phyloP scores from a whole-genome alignment of 495 filamentous ascomycete genomes.

The Aspergillus mulundensis region DNA sequence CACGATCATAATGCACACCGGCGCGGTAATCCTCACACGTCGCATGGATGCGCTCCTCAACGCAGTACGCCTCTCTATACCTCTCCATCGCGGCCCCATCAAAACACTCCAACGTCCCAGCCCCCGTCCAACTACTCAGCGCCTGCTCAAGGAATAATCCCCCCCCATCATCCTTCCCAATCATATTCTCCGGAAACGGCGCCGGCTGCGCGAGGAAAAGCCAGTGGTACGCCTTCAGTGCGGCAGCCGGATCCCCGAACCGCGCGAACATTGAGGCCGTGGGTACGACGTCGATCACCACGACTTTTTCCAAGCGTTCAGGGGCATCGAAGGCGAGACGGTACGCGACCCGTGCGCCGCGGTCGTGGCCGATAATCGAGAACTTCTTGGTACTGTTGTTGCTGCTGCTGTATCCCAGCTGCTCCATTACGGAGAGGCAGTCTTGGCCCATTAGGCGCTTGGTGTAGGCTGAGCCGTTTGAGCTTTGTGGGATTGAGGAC shows the following conservation, averaged over 20 bases:
- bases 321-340: not conserved
- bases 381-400: too few relatives aligned
- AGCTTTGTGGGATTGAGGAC: not conserved
- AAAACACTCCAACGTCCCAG: not conserved
- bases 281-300: not conserved
- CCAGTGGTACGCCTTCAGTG: constrained; percentile 1
- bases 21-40: constrained; percentile 1
- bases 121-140: not conserved
- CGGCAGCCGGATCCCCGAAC: not conserved
- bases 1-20: not conserved
- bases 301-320: not conserved
- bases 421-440: not conserved
- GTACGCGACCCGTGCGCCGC: not conserved
- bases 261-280: not conserved
- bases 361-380: not conserved
- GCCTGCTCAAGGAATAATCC: not conserved
- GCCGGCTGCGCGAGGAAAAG: not conserved
- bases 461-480: constrained; percentile 1
- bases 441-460: constrained; percentile 1
- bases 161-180: not conserved
- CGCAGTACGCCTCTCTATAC: not conserved
- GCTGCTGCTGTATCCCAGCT: not conserved
- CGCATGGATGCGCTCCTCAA: not conserved
- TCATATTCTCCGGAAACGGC: constrained; percentile 1
- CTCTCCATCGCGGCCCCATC: not conserved